Percentiles rank a stretch among this genome's conserved stretches.
These are phyloP conservation scores for Venturia asperata DNA, from an alignment of 2,329 filamentous ascomycete genomes.

Conservation along the genomic window DNA sequence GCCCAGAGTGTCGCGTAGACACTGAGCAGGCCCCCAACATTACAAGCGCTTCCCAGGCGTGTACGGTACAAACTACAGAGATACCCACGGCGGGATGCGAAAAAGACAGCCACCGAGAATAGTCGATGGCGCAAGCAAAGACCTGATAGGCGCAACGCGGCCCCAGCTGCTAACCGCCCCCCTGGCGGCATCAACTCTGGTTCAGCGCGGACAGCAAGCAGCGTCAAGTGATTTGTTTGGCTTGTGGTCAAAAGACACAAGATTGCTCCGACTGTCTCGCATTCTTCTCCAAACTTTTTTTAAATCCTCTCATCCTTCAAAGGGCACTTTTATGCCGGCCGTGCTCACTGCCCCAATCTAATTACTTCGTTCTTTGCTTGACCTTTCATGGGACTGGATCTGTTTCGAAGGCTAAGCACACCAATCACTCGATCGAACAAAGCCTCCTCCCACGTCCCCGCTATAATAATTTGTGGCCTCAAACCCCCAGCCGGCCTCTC, in stretches of 20 bases:
- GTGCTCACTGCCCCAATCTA: slow-evolving; percentile 7
- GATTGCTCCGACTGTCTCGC: neutral
- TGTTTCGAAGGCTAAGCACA: slow-evolving; percentile 6
- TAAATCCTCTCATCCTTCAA: neutral
- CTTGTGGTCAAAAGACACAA: neutral
- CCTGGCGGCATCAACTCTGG: slow-evolving; percentile 8
- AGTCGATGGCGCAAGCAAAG: slow-evolving; percentile 12
- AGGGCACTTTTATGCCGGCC: neutral
- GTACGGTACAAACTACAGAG: neutral
- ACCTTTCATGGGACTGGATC: neutral
- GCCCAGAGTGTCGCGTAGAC: neutral
- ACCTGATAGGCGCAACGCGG: slow-evolving; percentile 7
- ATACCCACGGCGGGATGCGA: neutral
- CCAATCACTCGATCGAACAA: neutral
- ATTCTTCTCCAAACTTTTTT: neutral
- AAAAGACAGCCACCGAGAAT: neutral
- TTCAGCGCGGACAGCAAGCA: neutral
- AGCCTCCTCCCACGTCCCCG: neutral
- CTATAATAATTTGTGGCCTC: slow-evolving; percentile 7
- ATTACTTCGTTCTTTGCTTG: slow-evolving; percentile 10
- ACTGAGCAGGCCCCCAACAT: slow-evolving; percentile 1
- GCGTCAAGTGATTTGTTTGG: slow-evolving; percentile 12
- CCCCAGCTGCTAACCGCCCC: neutral
- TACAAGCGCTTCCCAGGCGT: slow-evolving; percentile 1
- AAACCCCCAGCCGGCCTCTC: neutral